Base-by-base conservation (phyloP, 2,329 filamentous ascomycete species). In the Pseudogymnoascus sp. region DNA sequence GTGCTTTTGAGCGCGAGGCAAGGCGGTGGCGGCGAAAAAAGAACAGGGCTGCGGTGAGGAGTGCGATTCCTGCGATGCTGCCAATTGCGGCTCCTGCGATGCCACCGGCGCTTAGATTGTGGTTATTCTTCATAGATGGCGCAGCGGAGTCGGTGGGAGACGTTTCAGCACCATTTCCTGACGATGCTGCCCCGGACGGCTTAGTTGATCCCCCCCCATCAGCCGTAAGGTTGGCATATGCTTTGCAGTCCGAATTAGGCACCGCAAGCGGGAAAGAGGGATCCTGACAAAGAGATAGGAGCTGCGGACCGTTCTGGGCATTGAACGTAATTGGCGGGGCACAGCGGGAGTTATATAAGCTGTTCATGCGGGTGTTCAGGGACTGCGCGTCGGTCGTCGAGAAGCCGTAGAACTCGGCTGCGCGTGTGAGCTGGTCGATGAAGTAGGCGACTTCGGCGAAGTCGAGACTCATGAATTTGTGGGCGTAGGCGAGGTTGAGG, bases 381-480 rank as follows among this genome's bases (percentile, higher is more conserved):
- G 68, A 67, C 11, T 64, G 14, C 2, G 65, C 65, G 55, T 73
- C 72, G 16, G 66, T 23, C 1, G 67, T 64, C 2, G 70, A 70
- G 62, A 74, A 72, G 33, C 71, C 71, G 49, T 65, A 72, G 16
- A 67, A 66, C 33, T 62, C 63, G 42, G 67, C 69, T 5, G 71
- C 63, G 5, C 62, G 25, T 2, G 66, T 69, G 39, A 74, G 65
- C 49, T 74, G 71, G 9, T 70, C 62, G 60, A 74, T 72, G 55
- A 74, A 73, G 58, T 74, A 70, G 7, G 66, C 70, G 5, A 73
- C 63, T 28, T 73, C 64, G 1, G 67, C 67, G 16, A 68, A 62
- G 49, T 72, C 68, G 19, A 74, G 65, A 55, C 71, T 65, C 72
- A 74, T 74, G 63, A 66, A 73, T 41, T 73, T 72, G 65, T 74